Percentiles rank a stretch among this genome's conserved stretches.
Conservation (phyloP, 2,329 filamentous ascomycete genomes). For the Penicillium hesseltinei region DNA sequence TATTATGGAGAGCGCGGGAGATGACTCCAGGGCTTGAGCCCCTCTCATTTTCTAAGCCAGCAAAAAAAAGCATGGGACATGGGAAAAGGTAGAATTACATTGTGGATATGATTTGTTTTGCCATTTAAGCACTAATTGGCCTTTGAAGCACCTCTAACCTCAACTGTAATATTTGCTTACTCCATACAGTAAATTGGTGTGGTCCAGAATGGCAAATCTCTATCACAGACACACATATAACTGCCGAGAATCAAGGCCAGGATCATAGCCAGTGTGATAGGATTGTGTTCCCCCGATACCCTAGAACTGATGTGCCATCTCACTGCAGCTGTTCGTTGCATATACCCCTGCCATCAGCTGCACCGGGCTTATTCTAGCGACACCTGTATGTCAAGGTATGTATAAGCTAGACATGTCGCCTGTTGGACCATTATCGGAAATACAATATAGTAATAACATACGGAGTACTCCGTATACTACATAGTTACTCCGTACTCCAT, state of each 20-base stretch:
- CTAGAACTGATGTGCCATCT: conserved; percentile 18
- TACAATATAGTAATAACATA: background rate
- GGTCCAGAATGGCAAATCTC: background rate
- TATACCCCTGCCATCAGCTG: conserved; percentile 15
- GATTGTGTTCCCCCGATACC: background rate
- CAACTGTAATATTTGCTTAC: background rate
- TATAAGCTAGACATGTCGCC: background rate
- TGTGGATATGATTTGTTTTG: background rate
- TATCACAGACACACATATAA: conserved; percentile 3
- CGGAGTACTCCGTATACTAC: background rate
- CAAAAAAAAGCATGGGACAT: too few relatives aligned
- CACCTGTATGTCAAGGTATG: background rate
- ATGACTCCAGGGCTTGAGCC: conserved; percentile 1
- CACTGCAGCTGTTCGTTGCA: conserved; percentile 19
- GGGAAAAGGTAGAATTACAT: background rate
- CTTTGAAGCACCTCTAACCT: background rate
- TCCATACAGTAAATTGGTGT: background rate
- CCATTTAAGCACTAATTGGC: background rate
- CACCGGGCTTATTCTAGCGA: conserved; percentile 13
- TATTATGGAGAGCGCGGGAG: background rate
- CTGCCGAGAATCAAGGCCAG: background rate
- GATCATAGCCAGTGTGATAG: background rate
- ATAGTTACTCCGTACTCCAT: too few relatives aligned
- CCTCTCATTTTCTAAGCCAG: too few relatives aligned
- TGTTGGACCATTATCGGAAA: background rate